Evolutionary conservation across 352 stramenopile species (phyloP).

Genomic region (Globisporangium solare): DNA sequence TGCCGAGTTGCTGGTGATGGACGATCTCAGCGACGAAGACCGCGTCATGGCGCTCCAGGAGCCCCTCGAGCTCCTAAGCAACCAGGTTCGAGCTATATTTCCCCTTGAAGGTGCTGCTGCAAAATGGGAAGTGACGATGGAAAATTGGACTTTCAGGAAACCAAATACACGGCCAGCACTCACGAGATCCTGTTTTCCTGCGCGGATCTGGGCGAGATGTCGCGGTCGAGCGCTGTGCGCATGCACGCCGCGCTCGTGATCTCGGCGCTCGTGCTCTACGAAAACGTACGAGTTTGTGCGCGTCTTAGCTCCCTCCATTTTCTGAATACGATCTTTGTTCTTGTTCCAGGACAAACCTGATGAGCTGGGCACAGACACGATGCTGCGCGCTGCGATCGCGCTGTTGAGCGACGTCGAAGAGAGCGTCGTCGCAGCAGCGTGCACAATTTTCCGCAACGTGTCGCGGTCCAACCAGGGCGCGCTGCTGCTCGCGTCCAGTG

Average conservation of each 20-base stretch:
- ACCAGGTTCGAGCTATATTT: constrained; percentile 17
- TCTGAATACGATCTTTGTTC: too few relatives aligned
- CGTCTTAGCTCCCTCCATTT: not conserved
- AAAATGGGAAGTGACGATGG: not conserved
- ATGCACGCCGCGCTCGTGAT: constrained; percentile 39
- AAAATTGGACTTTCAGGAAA: constrained; percentile 20
- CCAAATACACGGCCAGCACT: constrained; percentile 43
- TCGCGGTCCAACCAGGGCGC: constrained; percentile 54
- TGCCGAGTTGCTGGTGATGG: constrained; percentile 45
- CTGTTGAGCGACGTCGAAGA: constrained; percentile 44
- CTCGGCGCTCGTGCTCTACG: constrained; percentile 48
- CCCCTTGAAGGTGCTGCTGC: too few relatives aligned
- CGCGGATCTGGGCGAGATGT: constrained; percentile 37
- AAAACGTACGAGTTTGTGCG: constrained; percentile 29
- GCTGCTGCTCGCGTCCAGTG: constrained; percentile 31
- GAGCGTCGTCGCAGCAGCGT: constrained; percentile 36
- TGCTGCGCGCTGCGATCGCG: constrained; percentile 37
- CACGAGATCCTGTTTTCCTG: constrained; percentile 55
- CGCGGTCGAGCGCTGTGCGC: constrained; percentile 31
- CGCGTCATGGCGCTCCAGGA: constrained; percentile 42
- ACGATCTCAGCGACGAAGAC: constrained; percentile 52
- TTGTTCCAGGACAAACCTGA: constrained; percentile 25
- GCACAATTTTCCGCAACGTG: constrained; percentile 52
- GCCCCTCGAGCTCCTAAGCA: constrained; percentile 50
- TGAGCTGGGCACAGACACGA: constrained; percentile 44